These are phyloP conservation scores for Tilletiaria anomala DNA, from an alignment of 1,284 basidiomycete genomes.

Conservation along the genomic window DNA sequence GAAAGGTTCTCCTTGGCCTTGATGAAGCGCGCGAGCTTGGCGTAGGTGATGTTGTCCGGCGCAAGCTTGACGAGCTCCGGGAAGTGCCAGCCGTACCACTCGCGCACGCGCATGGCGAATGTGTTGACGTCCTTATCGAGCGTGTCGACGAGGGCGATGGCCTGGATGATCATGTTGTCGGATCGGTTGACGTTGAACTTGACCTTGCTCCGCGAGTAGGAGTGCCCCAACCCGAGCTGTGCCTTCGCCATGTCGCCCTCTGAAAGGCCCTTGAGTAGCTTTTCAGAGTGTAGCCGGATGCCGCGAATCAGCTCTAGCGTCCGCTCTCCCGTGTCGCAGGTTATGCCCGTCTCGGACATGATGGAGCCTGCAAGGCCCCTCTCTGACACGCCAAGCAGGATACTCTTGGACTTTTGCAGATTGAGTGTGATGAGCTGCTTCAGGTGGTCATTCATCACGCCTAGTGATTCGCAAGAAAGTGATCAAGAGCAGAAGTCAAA, in stretches of 20 bases:
- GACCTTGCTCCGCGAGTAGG: conserved; percentile 91
- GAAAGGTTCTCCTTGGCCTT: conserved; percentile 58
- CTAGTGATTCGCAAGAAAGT: too few species aligned
- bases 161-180: conserved; percentile 98
- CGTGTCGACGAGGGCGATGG: conserved; percentile 93
- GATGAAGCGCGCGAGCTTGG: conserved; percentile 71
- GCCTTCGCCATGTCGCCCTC: conserved; percentile 79
- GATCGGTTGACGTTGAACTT: conserved; percentile 99
- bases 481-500: not conserved
- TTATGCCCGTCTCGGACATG: conserved; percentile 59
- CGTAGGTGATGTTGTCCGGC: conserved; percentile 89
- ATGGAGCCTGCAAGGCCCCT: conserved; percentile 64
- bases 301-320: conserved; percentile 82
- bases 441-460: conserved; percentile 73
- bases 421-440: conserved; percentile 76
- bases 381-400: conserved; percentile 74
- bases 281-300: conserved; percentile 78
- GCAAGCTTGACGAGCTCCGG: conserved; percentile 98
- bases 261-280: conserved; percentile 72
- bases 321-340: conserved; percentile 75
- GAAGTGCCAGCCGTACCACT: conserved; percentile 99
- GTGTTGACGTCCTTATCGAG: conserved; percentile 99
- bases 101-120: conserved; percentile 97
- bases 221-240: conserved; percentile 78
- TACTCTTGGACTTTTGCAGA: conserved; percentile 57